These are phyloP conservation scores for Thermothelomyces thermophilus DNA, from an alignment of 2,329 filamentous ascomycete species.

Conservation along the genomic window DNA sequence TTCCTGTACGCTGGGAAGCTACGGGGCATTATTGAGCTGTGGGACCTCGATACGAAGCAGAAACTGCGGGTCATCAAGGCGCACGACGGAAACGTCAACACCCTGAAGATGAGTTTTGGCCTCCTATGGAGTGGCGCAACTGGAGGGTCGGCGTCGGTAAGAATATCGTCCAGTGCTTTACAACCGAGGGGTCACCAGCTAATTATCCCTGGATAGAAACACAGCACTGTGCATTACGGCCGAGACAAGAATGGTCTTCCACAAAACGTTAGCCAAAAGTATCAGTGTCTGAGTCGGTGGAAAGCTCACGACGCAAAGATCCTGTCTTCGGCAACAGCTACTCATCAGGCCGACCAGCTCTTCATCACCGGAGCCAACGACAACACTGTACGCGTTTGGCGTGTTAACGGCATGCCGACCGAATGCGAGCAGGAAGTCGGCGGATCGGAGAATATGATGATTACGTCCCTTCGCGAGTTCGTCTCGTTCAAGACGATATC, in stretches of 20 bases:
- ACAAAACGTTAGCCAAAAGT: conserved; percentile 49
- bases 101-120: conserved; percentile 77
- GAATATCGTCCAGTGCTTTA: conserved; percentile 25
- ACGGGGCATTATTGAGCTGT: conserved; percentile 84
- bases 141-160: conserved; percentile 77
- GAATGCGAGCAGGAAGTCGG: conserved; percentile 33
- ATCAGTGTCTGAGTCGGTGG: conserved; percentile 31
- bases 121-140: conserved; percentile 83
- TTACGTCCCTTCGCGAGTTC: conserved; percentile 75
- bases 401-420: conserved; percentile 49
- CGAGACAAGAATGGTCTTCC: conserved; percentile 42
- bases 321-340: conserved; percentile 71
- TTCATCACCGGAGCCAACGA: conserved; percentile 94
- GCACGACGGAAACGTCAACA: conserved; percentile 75
- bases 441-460: conserved; percentile 46
- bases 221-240: conserved; percentile 59
- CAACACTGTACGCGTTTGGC: conserved; percentile 82
- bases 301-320: conserved; percentile 78
- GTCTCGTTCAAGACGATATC: conserved; percentile 90
- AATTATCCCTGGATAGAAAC: conserved; percentile 47
- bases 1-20: conserved; percentile 89
- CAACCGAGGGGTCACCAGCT: conserved; percentile 8
- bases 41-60: conserved; percentile 93
- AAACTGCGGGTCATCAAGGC: conserved; percentile 79
- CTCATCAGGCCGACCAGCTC: conserved; percentile 65